phyloP scores from a whole-genome alignment of 371 early-diverging fungal species.

The Mortierella polycephala region DNA sequence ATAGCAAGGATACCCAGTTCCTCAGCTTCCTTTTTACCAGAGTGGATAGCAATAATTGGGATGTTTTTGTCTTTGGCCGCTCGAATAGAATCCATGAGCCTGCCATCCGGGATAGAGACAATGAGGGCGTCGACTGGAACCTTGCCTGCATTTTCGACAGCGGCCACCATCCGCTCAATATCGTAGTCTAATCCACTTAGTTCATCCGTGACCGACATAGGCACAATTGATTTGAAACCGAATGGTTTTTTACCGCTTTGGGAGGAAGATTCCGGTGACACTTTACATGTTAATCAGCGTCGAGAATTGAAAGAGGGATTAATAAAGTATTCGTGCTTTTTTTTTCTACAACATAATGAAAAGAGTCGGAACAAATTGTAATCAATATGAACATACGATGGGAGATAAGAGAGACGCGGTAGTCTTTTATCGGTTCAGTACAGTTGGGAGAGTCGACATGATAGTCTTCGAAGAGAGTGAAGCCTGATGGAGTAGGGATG shows the following conservation, averaged over 20 bases:
- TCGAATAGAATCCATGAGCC: conserved; percentile 17
- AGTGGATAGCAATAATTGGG: conserved; percentile 38
- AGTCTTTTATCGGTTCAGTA: neutral
- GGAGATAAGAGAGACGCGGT: conserved; percentile 25
- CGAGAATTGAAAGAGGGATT: too few species aligned
- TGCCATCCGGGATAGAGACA: conserved; percentile 43
- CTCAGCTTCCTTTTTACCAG: conserved; percentile 30
- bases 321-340: too few species aligned
- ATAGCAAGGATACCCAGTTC: conserved; percentile 37
- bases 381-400: conserved; percentile 15
- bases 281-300: too few species aligned
- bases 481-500: neutral
- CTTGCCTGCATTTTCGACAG: conserved; percentile 15
- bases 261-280: too few species aligned
- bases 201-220: conserved; percentile 9
- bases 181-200: conserved; percentile 18
- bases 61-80: conserved; percentile 22
- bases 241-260: neutral
- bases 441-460: conserved; percentile 22
- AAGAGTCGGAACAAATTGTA: neutral
- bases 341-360: too few species aligned
- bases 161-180: conserved; percentile 9
- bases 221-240: conserved; percentile 8
- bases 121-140: conserved; percentile 24
- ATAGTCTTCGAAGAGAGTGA: conserved; percentile 17